Conservation (phyloP, 805 yeast species). For the Metschnikowia kofuensis region DNA sequence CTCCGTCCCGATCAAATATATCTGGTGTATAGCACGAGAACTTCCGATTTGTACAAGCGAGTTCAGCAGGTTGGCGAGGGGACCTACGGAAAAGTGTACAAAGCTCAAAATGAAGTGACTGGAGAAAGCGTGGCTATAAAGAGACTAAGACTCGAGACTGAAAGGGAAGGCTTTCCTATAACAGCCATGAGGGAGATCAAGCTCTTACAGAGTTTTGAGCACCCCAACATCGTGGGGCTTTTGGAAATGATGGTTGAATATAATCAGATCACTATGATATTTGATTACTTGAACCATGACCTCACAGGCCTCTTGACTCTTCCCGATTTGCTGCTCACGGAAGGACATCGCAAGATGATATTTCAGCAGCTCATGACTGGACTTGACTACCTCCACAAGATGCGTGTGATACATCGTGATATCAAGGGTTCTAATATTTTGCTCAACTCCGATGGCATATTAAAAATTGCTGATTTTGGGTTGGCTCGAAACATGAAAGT, state of each 20-base stretch:
- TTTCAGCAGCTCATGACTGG: conserved; percentile 68
- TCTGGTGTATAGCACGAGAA: conserved; percentile 26
- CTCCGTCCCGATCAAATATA: conserved; percentile 31
- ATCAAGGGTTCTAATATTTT: conserved; percentile 79
- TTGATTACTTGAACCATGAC: conserved; percentile 93
- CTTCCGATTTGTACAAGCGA: conserved; percentile 55
- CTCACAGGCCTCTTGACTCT: conserved; percentile 83
- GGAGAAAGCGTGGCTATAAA: conserved; percentile 81
- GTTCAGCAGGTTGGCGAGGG: conserved; percentile 97
- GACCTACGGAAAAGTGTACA: conserved; percentile 94
- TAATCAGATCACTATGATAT: conserved; percentile 78
- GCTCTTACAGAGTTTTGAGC: conserved; percentile 76
- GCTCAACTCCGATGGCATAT: conserved; percentile 56
- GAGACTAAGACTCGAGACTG: conserved; percentile 76
- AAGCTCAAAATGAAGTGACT: conserved; percentile 71
- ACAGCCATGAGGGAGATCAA: conserved; percentile 93
- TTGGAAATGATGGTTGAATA: conserved; percentile 86
- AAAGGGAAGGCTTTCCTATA: conserved; percentile 93
- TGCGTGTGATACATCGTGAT: conserved; percentile 72
- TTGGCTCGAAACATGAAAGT: conserved; percentile 73
- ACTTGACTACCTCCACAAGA: conserved; percentile 63
- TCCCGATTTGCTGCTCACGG: conserved; percentile 59
- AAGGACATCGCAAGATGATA: conserved; percentile 63
- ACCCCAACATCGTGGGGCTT: conserved; percentile 76
- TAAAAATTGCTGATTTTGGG: conserved; percentile 81